These are phyloP conservation scores for Pilatotrama ljubarskyi DNA, from an alignment of 768 basidiomycete genomes.

Conservation along the genomic window DNA sequence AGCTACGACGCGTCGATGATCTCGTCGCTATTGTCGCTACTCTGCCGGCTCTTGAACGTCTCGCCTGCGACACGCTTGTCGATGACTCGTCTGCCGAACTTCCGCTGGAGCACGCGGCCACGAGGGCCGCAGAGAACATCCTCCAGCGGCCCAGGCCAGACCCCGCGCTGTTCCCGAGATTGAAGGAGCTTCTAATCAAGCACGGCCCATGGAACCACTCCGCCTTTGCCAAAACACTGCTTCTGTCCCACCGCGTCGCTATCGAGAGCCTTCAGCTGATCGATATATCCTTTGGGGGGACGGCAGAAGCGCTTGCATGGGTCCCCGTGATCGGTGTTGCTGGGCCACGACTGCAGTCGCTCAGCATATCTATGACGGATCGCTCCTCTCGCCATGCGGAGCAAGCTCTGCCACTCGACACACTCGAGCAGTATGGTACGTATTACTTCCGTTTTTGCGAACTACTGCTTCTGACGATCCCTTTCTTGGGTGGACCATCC, in stretches of 20 bases:
- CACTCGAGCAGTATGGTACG: background rate
- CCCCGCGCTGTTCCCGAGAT: background rate
- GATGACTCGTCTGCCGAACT: background rate
- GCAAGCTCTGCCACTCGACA: background rate
- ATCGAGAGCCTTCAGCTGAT: background rate
- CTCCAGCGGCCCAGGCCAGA: background rate
- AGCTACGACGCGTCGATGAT: background rate
- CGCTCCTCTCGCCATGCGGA: background rate
- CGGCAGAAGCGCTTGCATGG: background rate
- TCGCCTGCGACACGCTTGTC: background rate
- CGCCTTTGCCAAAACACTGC: background rate
- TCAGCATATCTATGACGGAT: background rate
- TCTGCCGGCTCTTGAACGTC: background rate
- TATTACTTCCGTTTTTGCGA: background rate
- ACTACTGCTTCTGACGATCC: background rate
- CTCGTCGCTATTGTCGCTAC: background rate
- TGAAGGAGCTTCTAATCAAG: background rate
- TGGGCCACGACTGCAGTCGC: background rate
- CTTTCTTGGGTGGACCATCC: background rate
- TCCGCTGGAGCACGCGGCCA: background rate
- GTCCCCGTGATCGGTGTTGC: background rate
- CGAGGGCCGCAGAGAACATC: no score
- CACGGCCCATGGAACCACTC: background rate
- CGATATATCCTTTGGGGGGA: background rate
- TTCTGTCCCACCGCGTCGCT: background rate